A percentile compares a stretch with the other conserved stretches of the same genome.
Conservation (phyloP, 163 green algal genomes). For the Chlamydomonas reinhardtii region DNA sequence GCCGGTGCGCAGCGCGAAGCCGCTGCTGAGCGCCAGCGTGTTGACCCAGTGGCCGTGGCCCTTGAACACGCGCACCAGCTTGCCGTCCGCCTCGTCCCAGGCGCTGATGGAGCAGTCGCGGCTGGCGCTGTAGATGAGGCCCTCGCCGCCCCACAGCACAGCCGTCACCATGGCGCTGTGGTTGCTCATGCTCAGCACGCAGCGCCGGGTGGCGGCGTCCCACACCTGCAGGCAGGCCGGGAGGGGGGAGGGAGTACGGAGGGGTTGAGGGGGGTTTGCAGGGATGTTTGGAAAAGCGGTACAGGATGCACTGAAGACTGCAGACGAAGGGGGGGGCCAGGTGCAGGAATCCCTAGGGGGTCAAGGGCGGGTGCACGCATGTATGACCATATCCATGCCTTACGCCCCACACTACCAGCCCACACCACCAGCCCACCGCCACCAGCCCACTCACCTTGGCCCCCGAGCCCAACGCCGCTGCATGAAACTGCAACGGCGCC, state of each 20-base stretch:
- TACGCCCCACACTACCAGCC: no score
- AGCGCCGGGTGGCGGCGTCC: constrained; percentile 76
- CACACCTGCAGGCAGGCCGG: constrained; percentile 62
- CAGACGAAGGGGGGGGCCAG: no score
- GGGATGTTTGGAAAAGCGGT: no score
- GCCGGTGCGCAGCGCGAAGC: constrained; percentile 90
- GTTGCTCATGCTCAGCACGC: constrained; percentile 84
- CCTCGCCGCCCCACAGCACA: constrained; percentile 95
- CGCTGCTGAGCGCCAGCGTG: constrained; percentile 91
- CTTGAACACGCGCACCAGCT: constrained; percentile 77
- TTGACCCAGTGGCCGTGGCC: constrained; percentile 99
- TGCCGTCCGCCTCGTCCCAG: constrained; percentile 87
- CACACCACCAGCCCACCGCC: no score
- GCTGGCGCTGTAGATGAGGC: constrained; percentile 89
- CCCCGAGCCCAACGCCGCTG: no score
- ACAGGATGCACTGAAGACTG: no score
- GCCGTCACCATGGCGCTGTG: constrained; percentile 82
- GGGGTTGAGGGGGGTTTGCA: background rate
- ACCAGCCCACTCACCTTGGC: background rate
- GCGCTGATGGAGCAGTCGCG: constrained; percentile 92
- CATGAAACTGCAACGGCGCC: no score
- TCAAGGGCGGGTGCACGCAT: no score
- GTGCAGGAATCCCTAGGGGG: no score
- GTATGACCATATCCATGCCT: no score
- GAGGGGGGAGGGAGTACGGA: background rate